Percentiles rank a stretch among this genome's conserved stretches.
phyloP scores from a whole-genome alignment of 768 basidiomycete species.

The Suillus subalutaceus region DNA sequence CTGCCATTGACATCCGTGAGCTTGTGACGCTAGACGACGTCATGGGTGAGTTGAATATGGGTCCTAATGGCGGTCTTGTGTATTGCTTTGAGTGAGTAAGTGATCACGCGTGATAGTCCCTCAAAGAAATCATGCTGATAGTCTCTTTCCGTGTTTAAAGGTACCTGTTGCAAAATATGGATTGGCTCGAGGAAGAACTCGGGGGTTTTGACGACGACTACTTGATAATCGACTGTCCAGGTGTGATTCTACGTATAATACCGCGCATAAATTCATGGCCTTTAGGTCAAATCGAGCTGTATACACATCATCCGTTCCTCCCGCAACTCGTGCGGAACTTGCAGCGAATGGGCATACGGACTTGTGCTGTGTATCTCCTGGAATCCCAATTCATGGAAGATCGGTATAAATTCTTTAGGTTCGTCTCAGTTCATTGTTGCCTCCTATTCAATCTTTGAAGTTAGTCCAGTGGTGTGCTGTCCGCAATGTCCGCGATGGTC shows the following conservation, averaged over 20 bases:
- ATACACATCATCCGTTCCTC: slow-evolving; percentile 97
- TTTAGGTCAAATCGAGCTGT: slow-evolving; percentile 95
- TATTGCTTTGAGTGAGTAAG: slow-evolving; percentile 99
- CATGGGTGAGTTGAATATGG: slow-evolving; percentile 93
- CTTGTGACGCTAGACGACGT: slow-evolving; percentile 92
- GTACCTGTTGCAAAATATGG: slow-evolving; percentile 95
- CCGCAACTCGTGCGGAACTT: slow-evolving; percentile 84
- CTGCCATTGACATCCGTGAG: slow-evolving; percentile 91
- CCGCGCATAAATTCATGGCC: slow-evolving; percentile 13
- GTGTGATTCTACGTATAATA: slow-evolving; percentile 40
- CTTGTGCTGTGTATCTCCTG: slow-evolving; percentile 89
- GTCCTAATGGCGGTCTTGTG: slow-evolving; percentile 95
- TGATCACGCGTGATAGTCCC: slow-evolving; percentile 26
- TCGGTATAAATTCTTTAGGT: slow-evolving; percentile 97
- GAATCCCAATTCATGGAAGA: slow-evolving; percentile 99
- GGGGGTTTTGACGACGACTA: slow-evolving; percentile 97
- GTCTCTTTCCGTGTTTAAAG: slow-evolving; percentile 42
- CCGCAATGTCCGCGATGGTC: slow-evolving; percentile 99
- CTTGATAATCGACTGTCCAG: slow-evolving; percentile 89
- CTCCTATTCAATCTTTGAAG: slow-evolving; percentile 5
- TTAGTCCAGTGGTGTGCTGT: slow-evolving; percentile 78
- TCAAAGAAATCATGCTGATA: neutral
- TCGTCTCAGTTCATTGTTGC: slow-evolving; percentile 11
- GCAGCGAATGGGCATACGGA: slow-evolving; percentile 76
- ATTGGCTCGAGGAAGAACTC: slow-evolving; percentile 97